Percentiles rank a stretch among this genome's conserved stretches.
phyloP scores from a whole-genome alignment of 495 filamentous ascomycete species.

The Neurospora sp. region DNA sequence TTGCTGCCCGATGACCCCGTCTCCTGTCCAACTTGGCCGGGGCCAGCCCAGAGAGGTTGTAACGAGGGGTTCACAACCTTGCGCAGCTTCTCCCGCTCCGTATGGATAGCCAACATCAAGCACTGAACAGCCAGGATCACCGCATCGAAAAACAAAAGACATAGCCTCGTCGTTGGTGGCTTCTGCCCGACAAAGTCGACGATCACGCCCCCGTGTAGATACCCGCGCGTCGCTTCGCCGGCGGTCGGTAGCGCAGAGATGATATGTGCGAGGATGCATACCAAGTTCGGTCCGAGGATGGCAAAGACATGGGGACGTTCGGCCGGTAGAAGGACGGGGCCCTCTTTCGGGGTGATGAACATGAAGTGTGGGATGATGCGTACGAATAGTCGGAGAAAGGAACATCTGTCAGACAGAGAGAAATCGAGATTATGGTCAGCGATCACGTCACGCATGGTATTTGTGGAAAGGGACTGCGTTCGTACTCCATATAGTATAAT shows the following conservation, averaged over 20 bases:
- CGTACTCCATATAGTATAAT: slow-evolving; percentile 88
- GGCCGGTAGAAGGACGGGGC: slow-evolving; percentile 45
- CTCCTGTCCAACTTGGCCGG: neutral
- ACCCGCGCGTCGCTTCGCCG: slow-evolving; percentile 66
- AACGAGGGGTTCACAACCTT: slow-evolving; percentile 27
- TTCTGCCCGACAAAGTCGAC: slow-evolving; percentile 82
- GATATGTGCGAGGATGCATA: slow-evolving; percentile 66
- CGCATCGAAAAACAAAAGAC: slow-evolving; percentile 55
- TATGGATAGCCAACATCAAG: slow-evolving; percentile 61
- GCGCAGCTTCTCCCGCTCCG: slow-evolving; percentile 53
- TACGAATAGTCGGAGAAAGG: slow-evolving; percentile 58
- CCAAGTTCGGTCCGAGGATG: slow-evolving; percentile 57
- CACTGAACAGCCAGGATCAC: slow-evolving; percentile 58
- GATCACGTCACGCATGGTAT: neutral
- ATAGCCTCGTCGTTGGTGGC: slow-evolving; percentile 56
- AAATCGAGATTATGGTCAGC: neutral
- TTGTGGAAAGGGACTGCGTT: neutral
- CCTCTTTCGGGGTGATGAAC: slow-evolving; percentile 71
- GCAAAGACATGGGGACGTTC: slow-evolving; percentile 58
- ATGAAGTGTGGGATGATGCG: slow-evolving; percentile 63
- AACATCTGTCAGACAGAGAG: slow-evolving; percentile 48
- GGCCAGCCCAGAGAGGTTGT: slow-evolving; percentile 1
- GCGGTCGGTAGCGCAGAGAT: slow-evolving; percentile 52
- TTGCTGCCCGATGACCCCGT: slow-evolving; percentile 1
- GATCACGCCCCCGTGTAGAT: slow-evolving; percentile 74